Conservation (phyloP, 441 rosid species). For the Gossypium trilobum region DNA sequence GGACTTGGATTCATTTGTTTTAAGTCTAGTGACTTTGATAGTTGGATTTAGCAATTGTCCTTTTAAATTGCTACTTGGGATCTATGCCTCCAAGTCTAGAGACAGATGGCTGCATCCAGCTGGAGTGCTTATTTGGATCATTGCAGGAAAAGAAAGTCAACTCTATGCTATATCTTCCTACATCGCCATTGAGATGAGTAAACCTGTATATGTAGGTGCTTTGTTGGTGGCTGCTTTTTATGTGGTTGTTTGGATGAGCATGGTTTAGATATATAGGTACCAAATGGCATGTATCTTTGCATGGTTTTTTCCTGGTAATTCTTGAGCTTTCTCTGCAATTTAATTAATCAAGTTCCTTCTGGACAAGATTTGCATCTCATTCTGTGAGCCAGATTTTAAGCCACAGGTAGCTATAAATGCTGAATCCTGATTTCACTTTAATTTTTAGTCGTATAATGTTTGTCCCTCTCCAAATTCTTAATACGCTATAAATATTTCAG, state of each 20-base stretch:
- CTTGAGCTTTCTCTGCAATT: background rate
- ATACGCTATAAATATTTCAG: background rate
- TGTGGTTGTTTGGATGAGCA: background rate
- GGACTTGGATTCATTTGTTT: background rate
- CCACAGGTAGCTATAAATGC: background rate
- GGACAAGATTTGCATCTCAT: background rate
- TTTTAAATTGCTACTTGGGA: background rate
- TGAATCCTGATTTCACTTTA: background rate
- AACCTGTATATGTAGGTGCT: background rate
- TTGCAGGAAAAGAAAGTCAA: background rate
- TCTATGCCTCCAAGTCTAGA: background rate
- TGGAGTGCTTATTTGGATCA: background rate
- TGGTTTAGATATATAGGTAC: background rate
- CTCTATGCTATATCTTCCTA: background rate
- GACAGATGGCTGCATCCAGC: slow-evolving; percentile 1
- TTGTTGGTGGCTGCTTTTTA: background rate
- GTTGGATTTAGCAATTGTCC: background rate
- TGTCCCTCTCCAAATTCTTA: background rate
- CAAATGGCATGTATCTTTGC: background rate
- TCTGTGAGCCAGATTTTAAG: background rate
- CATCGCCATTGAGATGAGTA: background rate
- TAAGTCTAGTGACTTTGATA: background rate
- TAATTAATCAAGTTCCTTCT: background rate
- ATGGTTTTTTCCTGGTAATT: background rate
- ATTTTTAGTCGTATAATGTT: background rate